Base-by-base conservation (phyloP, 495 filamentous ascomycete species). In the Letharia lupina region DNA sequence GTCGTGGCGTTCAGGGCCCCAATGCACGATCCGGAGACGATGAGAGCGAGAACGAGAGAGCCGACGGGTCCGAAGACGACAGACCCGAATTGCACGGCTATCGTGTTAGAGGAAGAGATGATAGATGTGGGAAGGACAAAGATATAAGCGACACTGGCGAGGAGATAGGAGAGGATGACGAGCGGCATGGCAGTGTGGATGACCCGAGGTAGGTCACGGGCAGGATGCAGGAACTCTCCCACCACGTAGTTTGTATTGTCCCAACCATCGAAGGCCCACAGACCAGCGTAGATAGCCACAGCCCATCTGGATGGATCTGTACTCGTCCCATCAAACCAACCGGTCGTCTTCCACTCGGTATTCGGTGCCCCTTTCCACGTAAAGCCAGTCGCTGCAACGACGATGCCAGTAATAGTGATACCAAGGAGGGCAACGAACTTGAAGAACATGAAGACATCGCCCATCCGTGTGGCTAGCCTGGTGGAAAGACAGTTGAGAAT, bases 221-320 rank as follows among this genome's bases (percentile, higher is more conserved):
- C 82, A 8, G 94, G 91, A 72, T 96, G 88, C 70, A 91, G 88
- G 80, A 98, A 97, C 77, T 98, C 94, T 68, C 91, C 94, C 0
- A 93, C 89, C 16, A 98, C 94, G 73, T 96, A 98, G 77, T 97
- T 98, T 66, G 93, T 93, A 75, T 98, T 98, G 73, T 98, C 94
- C 94, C 94, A 98, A 28, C 94, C 94, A 72, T 98, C 94, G 77
- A 93, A 98, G 4, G 94, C 94, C 94, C 94, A 98, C 3, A 98
- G 80, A 13, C 94, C 94, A 37, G 91, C 93, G 75, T 98, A 98
- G 65, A 98, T 75, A 6, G 94, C 94, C 61, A 98, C 89, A 20
- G 92, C 92, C 87, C 90, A 95, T 68, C 85, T 86, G 20, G 88
- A 91, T 20, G 87, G 81, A 73, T 91, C 86, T n/a, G 83, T 82